Base-by-base conservation (phyloP, 1,139 yeast genomes). In the Sugiyamaella castrensis region DNA sequence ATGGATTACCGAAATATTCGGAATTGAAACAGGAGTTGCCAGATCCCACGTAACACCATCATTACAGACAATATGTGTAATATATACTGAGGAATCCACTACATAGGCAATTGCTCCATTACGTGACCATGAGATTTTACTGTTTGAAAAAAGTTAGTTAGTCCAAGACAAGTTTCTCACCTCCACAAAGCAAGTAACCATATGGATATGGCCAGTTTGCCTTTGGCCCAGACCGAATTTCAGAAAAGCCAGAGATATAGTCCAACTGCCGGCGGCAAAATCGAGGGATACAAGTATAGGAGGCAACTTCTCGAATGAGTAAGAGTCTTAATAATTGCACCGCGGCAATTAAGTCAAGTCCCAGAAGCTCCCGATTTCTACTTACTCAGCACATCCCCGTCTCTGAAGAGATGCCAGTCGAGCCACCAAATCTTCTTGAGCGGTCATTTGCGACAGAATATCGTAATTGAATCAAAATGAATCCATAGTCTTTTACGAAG, bases 91-190 rank as follows among this genome's bases (percentile, higher is more conserved):
- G 45, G 63, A 67, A 31, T 50, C 71, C 15, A 67, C 56, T 4
- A 79, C 69, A 57, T 80, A 84, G 1, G 91, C 92, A 24, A 86
- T 74, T 59, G 83, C 80, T 13, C 94, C 94, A 60, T 81, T 82
- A 54, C 79, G 75, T 15, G 89, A 83, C 95, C 94, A 86, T 15
- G 88, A 76, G 30, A 84, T 73, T 40, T 61, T 66, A 43, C 70
- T 66, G 39, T 32, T 16, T 15, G 28, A 15, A 29, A 4, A 26
- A 24, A 36, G 11, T 36, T 15, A 32, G 31, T 30, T 26, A 41
- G 38, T 41, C 4, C n/a, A n/a, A n/a, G n/a, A n/a, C n/a, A n/a
- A n/a, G n/a, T n/a, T n/a, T n/a, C n/a, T n/a, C n/a, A n/a, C n/a
- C n/a, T n/a, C n/a, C n/a, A n/a, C n/a, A n/a, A n/a, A n/a, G n/a